These are phyloP conservation scores for Endothia cerciana DNA, from an alignment of 2,329 filamentous ascomycete genomes.

Conservation along the genomic window DNA sequence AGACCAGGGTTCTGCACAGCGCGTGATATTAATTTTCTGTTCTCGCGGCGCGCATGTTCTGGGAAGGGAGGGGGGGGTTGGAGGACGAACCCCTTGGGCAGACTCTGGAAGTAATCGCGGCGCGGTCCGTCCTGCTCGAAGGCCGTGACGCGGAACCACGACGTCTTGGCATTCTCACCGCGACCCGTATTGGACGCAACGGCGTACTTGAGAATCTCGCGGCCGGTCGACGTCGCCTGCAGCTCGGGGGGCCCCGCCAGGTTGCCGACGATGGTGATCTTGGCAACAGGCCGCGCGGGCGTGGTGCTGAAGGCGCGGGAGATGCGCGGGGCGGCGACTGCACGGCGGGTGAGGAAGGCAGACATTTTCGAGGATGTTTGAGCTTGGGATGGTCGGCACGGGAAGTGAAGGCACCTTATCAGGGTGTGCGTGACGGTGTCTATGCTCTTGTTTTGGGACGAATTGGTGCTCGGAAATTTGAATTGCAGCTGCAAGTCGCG, in stretches of 20 bases:
- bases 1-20: slow-evolving; percentile 71
- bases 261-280: slow-evolving; percentile 85
- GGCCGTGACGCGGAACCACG: slow-evolving; percentile 81
- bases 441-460: neutral
- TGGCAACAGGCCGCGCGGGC: slow-evolving; percentile 67
- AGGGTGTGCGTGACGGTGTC: neutral
- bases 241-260: slow-evolving; percentile 81
- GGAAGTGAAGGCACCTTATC: neutral
- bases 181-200: slow-evolving; percentile 71
- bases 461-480: neutral
- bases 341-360: slow-evolving; percentile 33
- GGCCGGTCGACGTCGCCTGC: slow-evolving; percentile 68
- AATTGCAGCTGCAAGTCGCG: neutral
- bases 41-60: neutral
- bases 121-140: slow-evolving; percentile 70
- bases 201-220: slow-evolving; percentile 76
- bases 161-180: slow-evolving; percentile 73
- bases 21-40: neutral
- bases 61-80: neutral
- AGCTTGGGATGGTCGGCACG: neutral
- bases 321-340: slow-evolving; percentile 40
- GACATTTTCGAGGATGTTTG: slow-evolving; percentile 29
- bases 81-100: slow-evolving; percentile 81
- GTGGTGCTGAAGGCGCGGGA: slow-evolving; percentile 79
- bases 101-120: slow-evolving; percentile 71